These are phyloP conservation scores for Plasmodium yoelii DNA, from an alignment of 169 alveolate species.

Conservation along the genomic window DNA sequence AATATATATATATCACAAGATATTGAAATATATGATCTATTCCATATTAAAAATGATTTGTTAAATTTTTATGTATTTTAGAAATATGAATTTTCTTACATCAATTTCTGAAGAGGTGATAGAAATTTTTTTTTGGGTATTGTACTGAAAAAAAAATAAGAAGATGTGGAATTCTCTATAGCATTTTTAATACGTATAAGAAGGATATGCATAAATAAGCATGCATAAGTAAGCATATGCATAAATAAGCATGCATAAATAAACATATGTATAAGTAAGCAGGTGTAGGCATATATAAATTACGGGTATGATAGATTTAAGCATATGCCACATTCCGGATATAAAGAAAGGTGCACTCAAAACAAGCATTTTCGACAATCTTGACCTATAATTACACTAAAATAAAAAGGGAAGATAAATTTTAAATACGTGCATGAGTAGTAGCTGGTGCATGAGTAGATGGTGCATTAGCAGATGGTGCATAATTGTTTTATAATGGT, in stretches of 20 bases:
- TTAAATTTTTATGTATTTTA: not conserved
- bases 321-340: conserved; percentile 67
- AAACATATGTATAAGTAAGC: too few relatives aligned
- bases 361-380: conserved; percentile 46
- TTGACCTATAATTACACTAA: conserved; percentile 61
- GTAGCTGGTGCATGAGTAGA: too few relatives aligned
- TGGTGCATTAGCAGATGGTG: too few relatives aligned
- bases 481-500: not conserved
- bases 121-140: conserved; percentile 58
- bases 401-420: not conserved
- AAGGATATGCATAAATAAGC: too few relatives aligned
- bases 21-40: not conserved
- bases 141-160: conserved; percentile 7
- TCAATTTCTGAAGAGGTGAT: conserved; percentile 40
- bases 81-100: conserved; percentile 1
- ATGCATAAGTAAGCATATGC: too few relatives aligned
- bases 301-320: conserved; percentile 58
- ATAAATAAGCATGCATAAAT: too few relatives aligned
- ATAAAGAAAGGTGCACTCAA: conserved; percentile 61
- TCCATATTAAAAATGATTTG: not conserved
- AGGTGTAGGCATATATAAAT: not conserved
- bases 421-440: too few relatives aligned
- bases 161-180: not conserved
- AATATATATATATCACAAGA: not conserved
- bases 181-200: too few relatives aligned